A percentile compares a stretch with the other conserved stretches of the same genome.
These are phyloP conservation scores for Phyllostachys edulis DNA, from an alignment of 176 grass and related monocot genomes.

Conservation along the genomic window DNA sequence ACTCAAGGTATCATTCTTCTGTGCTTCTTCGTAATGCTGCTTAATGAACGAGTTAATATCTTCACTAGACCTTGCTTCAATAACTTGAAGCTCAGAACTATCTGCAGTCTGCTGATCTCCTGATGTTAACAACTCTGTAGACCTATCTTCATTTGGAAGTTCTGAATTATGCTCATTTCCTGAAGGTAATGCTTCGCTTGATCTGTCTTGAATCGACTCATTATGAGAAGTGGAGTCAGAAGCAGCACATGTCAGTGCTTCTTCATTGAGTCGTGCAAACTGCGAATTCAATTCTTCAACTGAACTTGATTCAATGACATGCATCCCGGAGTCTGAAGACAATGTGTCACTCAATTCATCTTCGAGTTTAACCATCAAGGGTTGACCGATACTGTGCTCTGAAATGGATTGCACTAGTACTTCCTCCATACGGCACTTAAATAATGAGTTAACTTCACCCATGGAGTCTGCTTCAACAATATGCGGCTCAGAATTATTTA, in stretches of 20 bases:
- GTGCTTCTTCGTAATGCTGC: background rate
- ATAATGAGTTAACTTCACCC: conserved; percentile 22
- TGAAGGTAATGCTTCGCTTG: conserved; percentile 3
- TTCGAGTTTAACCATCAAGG: conserved; percentile 25
- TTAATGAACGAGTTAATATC: conserved; percentile 18
- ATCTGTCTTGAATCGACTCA: conserved; percentile 14
- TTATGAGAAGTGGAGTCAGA: background rate
- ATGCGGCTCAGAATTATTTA: conserved; percentile 1
- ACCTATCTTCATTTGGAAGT: background rate
- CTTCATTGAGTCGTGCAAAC: conserved; percentile 24
- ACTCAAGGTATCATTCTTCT: background rate
- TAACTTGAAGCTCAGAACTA: conserved; percentile 14
- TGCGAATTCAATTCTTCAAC: conserved; percentile 31
- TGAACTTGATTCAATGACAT: conserved; percentile 20
- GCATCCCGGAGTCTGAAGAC: background rate
- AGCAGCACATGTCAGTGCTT: background rate
- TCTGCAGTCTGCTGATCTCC: background rate
- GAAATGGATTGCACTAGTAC: conserved; percentile 43
- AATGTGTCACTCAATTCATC: background rate
- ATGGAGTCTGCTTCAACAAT: conserved; percentile 29
- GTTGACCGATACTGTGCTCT: conserved; percentile 24
- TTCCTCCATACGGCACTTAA: conserved; percentile 45
- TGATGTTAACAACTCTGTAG: background rate
- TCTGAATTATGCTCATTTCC: conserved; percentile 14
- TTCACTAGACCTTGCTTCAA: conserved; percentile 29